Base-by-base conservation (phyloP, 306 rosid genomes). In the Acmispon strigosus region DNA sequence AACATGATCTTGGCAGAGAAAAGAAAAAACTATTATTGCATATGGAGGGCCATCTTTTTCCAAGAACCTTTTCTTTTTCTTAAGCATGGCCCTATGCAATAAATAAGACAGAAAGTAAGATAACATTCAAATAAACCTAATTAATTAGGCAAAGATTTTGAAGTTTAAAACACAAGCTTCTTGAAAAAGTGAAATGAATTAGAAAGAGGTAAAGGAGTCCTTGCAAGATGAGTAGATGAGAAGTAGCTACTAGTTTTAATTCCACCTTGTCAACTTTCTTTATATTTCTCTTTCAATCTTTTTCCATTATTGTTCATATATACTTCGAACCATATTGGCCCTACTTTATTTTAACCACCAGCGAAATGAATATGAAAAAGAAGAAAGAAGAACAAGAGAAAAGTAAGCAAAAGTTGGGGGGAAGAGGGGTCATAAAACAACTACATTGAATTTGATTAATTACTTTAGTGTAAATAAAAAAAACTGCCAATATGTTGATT, bases 271-370 rank as follows among this genome's bases (percentile, higher is more conserved):
- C 80, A 52, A 52, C 80, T 81, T 62, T 68, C 53, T 57, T 60
- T 56, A 75, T 14, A 75, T 82, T 73, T 87, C 83, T 22, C 76
- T 85, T 74, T 82, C 84, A 81, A 32, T 73, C 62, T 47, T 15
- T n/a, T 77, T 77, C 76, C 78, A 85, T 80, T 82, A 82, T 89
- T 87, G 87, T 76, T 65, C 82, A 75, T 62, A 85, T 76, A 80
- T 76, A 76, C 80, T 73, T 66, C 64, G 85, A 88, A 83, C 84
- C 72, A 74, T 70, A 81, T 85, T 72, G 75, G 47, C 86, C 74
- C 71, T 47, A 24, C 87, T 83, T 65, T 78, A 81, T 66, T 83
- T 76, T 76, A 81, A 81, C 84, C 81, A 81, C 86, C 85, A 77
- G 62, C 27, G 59, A 77, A 81, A 82, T 73, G 73, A 74, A 74